A percentile compares a stretch with the other conserved stretches of the same genome.
phyloP scores from a whole-genome alignment of 1,284 basidiomycete genomes.

The Fomitopsis palustris region DNA sequence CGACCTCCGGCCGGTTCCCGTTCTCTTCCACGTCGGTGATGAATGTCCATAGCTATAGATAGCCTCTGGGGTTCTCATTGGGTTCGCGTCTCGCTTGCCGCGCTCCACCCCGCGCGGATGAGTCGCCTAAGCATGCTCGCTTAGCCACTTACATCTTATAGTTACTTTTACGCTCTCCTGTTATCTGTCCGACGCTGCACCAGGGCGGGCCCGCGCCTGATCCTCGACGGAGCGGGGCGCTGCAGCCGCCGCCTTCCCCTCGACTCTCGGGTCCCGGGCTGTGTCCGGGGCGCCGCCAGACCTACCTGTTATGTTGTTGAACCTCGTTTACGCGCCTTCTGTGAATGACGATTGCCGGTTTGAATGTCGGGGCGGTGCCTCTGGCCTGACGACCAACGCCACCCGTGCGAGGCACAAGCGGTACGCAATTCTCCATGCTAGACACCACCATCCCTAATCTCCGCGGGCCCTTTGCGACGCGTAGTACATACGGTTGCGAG shows the following conservation, averaged over 20 bases:
- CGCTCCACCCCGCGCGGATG: background rate
- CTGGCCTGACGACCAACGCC: no score
- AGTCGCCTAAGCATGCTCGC: background rate
- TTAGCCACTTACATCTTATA: background rate
- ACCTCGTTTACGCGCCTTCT: background rate
- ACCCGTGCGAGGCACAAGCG: no score
- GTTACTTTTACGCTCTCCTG: no score
- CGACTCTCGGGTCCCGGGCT: background rate
- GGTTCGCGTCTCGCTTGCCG: background rate
- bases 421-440: no score
- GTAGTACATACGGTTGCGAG: no score
- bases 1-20: background rate
- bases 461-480: no score
- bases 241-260: background rate
- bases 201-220: slow-evolving; percentile 1
- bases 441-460: no score
- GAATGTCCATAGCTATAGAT: slow-evolving; percentile 2
- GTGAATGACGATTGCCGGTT: background rate
- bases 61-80: background rate
- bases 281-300: background rate
- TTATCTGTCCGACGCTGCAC: background rate
- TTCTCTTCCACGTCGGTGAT: background rate
- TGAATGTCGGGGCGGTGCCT: no score
- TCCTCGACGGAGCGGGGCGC: background rate
- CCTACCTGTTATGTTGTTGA: background rate